Percentiles rank a stretch among this genome's conserved stretches.
Evolutionary conservation across 2,329 filamentous ascomycete species (phyloP).

Genomic region (Cylindrodendrum hubeiense): DNA sequence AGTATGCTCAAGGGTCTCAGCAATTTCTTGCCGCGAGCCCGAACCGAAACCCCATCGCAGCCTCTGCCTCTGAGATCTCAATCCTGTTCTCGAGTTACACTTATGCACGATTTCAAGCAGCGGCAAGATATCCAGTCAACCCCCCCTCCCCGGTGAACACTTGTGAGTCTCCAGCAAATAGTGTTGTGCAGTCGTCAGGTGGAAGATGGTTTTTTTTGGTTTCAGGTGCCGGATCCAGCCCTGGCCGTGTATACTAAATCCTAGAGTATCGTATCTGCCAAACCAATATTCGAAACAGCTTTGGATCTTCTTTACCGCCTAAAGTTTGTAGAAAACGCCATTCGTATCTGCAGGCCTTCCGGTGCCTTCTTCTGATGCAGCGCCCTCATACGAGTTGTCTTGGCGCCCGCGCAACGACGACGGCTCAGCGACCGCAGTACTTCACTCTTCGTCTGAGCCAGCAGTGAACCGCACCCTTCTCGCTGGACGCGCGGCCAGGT

Average conservation of each 20-base stretch:
- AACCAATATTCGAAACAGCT: constrained; percentile 9
- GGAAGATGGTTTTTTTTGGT: constrained; percentile 9
- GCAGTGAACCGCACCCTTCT: constrained; percentile 50
- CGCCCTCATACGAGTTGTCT: not conserved
- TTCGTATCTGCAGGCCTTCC: not conserved
- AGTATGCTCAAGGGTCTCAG: not conserved
- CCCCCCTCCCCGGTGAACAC: not conserved
- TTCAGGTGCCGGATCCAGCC: constrained; percentile 17
- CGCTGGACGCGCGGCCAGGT: constrained; percentile 41
- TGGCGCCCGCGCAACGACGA: constrained; percentile 4
- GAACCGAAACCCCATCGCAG: not conserved
- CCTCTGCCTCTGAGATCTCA: not conserved
- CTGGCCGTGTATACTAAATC: constrained; percentile 6
- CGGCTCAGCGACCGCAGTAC: not conserved
- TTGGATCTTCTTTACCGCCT: not conserved
- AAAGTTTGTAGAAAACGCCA: not conserved
- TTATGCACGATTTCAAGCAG: not conserved
- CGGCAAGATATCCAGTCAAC: not conserved
- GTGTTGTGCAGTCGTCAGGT: not conserved
- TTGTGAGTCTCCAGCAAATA: not conserved
- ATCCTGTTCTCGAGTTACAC: not conserved
- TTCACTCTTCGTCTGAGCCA: constrained; percentile 36
- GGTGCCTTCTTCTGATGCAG: not conserved
- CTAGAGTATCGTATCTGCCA: not conserved
- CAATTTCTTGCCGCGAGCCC: not conserved